Evolutionary conservation across 2,329 filamentous ascomycete species (phyloP).

Genomic region (Aspergillus phoenicis): DNA sequence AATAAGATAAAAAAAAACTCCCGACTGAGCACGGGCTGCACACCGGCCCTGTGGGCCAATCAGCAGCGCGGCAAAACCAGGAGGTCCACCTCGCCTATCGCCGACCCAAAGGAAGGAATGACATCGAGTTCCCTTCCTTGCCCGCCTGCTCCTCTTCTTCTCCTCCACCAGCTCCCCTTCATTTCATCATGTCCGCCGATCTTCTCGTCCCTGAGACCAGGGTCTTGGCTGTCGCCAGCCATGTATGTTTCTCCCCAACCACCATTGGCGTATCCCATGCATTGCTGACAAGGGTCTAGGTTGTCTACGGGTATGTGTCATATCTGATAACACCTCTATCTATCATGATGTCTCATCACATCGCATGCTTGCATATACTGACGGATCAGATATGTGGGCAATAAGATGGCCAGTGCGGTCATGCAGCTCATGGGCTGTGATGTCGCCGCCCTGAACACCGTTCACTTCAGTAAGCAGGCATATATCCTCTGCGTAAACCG

Average conservation of each 20-base stretch:
- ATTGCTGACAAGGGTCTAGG: slow-evolving; percentile 26
- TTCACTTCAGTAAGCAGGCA: slow-evolving; percentile 81
- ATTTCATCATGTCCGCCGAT: slow-evolving; percentile 37
- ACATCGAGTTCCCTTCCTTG: slow-evolving; percentile 3
- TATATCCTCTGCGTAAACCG: background rate
- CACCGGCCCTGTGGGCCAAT: slow-evolving; percentile 5
- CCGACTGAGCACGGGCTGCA: slow-evolving; percentile 5
- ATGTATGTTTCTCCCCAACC: slow-evolving; percentile 62
- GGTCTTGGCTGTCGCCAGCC: slow-evolving; percentile 88
- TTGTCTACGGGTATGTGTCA: slow-evolving; percentile 36
- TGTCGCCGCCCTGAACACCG: slow-evolving; percentile 90
- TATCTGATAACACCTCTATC: background rate
- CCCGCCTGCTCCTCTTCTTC: background rate
- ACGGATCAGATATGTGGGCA: slow-evolving; percentile 80
- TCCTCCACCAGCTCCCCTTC: slow-evolving; percentile 11
- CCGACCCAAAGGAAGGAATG: slow-evolving; percentile 1
- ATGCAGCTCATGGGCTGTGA: slow-evolving; percentile 94
- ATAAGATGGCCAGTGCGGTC: slow-evolving; percentile 93
- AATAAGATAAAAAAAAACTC: background rate
- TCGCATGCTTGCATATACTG: slow-evolving; percentile 2
- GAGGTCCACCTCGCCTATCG: slow-evolving; percentile 8
- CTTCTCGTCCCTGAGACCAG: slow-evolving; percentile 60
- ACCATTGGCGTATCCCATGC: background rate
- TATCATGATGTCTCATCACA: background rate
- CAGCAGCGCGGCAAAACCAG: background rate